phyloP scores from a whole-genome alignment of 768 basidiomycete genomes.

The Roridomyces roridus region DNA sequence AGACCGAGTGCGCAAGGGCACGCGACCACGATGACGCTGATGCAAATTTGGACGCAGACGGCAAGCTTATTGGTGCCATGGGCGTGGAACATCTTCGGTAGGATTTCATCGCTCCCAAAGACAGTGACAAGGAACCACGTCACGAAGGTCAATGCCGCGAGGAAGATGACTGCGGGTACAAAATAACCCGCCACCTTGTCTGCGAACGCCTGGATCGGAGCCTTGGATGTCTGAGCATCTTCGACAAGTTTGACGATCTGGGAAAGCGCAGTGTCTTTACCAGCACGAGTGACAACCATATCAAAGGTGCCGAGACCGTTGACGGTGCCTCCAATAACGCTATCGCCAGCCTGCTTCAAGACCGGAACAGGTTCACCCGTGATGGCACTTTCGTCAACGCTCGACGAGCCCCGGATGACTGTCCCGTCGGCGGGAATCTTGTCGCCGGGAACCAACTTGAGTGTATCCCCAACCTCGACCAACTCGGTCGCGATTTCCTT shows the following conservation, averaged over 20 bases:
- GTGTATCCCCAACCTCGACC: constrained; percentile 90
- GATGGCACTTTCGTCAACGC: constrained; percentile 94
- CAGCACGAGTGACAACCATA: constrained; percentile 94
- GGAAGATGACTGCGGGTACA: constrained; percentile 87
- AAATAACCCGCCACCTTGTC: constrained; percentile 95
- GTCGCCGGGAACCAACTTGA: constrained; percentile 96
- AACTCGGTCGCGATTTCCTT: constrained; percentile 94
- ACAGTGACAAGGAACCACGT: constrained; percentile 81
- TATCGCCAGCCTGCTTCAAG: constrained; percentile 81
- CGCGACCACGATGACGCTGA: constrained; percentile 96
- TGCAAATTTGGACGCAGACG: constrained; percentile 95
- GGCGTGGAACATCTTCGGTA: constrained; percentile 86
- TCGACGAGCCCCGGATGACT: constrained; percentile 84
- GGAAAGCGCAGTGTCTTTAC: constrained; percentile 93
- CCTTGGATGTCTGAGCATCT: constrained; percentile 97
- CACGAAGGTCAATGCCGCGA: constrained; percentile 82
- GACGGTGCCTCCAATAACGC: constrained; percentile 95
- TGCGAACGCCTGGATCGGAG: constrained; percentile 97
- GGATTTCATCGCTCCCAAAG: constrained; percentile 54
- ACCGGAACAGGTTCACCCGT: constrained; percentile 94
- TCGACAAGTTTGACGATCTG: constrained; percentile 98
- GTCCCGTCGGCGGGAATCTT: constrained; percentile 96
- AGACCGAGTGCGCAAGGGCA: constrained; percentile 97
- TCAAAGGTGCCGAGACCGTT: constrained; percentile 98
- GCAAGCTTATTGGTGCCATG: constrained; percentile 87